Percentiles rank a stretch among this genome's conserved stretches.
Evolutionary conservation across 805 yeast genomes (phyloP).

Genomic region (Saccharomycodes ludwigii): DNA sequence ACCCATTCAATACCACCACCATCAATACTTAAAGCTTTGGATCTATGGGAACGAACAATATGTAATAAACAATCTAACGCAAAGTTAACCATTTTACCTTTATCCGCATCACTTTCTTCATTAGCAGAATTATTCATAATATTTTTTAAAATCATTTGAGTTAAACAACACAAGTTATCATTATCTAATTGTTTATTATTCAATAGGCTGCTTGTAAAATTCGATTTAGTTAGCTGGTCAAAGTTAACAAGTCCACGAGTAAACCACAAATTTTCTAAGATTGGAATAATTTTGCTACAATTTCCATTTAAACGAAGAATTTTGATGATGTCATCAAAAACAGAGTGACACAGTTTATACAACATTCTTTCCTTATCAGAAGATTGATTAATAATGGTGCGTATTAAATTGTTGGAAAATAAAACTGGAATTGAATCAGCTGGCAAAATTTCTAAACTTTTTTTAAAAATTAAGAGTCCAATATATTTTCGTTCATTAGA

Average conservation of each 20-base stretch:
- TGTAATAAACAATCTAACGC: constrained; percentile 45
- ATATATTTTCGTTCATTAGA: constrained; percentile 79
- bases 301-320: no score
- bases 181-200: constrained; percentile 8
- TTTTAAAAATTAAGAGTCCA: constrained; percentile 66
- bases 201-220: constrained; percentile 40
- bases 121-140: not conserved
- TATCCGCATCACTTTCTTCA: constrained; percentile 1
- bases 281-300: constrained; percentile 24
- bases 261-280: constrained; percentile 27
- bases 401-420: constrained; percentile 53
- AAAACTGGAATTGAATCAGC: constrained; percentile 17
- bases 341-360: constrained; percentile 50
- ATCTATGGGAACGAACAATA: constrained; percentile 36
- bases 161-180: constrained; percentile 7
- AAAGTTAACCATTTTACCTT: constrained; percentile 32
- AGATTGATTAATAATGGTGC: constrained; percentile 67
- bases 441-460: constrained; percentile 27
- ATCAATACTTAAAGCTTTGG: constrained; percentile 13
- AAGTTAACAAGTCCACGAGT: constrained; percentile 47
- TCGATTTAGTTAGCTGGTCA: constrained; percentile 66
- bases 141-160: constrained; percentile 13
- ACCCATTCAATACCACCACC: constrained; percentile 17
- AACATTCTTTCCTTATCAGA: constrained; percentile 53
- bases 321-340: constrained; percentile 29